These are phyloP conservation scores for Thozetella sp. DNA, from an alignment of 495 filamentous ascomycete genomes.

Conservation along the genomic window DNA sequence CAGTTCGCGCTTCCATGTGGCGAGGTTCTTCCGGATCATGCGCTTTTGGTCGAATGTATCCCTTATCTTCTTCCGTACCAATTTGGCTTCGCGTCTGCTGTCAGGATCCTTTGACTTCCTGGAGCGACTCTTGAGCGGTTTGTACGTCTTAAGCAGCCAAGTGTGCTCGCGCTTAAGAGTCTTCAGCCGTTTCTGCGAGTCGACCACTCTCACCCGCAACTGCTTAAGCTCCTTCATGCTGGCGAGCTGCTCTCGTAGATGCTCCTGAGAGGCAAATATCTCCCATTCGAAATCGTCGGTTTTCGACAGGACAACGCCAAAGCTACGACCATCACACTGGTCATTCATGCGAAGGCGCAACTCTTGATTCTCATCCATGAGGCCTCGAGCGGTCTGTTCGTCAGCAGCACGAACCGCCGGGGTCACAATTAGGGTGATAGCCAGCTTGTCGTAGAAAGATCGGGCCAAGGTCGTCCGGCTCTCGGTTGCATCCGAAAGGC, in stretches of 20 bases:
- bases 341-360: constrained; percentile 23
- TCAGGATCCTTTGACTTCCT: background rate
- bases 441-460: constrained; percentile 15
- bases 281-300: constrained; percentile 18
- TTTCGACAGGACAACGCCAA: constrained; percentile 23
- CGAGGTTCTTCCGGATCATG: background rate
- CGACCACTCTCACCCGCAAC: background rate
- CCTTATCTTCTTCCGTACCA: background rate
- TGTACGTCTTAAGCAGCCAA: too few relatives aligned
- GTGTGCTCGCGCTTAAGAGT: too few relatives aligned
- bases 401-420: constrained; percentile 20
- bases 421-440: constrained; percentile 15
- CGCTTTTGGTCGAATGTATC: background rate
- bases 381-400: constrained; percentile 14
- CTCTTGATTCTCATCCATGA: constrained; percentile 23
- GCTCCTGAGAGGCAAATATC: background rate
- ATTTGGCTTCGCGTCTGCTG: background rate
- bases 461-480: constrained; percentile 16
- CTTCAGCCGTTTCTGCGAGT: background rate
- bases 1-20: background rate
- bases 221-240: background rate
- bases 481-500: constrained; percentile 17
- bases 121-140: too few relatives aligned
- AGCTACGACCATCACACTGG: constrained; percentile 16
- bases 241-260: background rate